A percentile compares a stretch with the other conserved stretches of the same genome.
Evolutionary conservation across 345 rosid genomes (phyloP).

Genomic region (Rhodamnia argentea): DNA sequence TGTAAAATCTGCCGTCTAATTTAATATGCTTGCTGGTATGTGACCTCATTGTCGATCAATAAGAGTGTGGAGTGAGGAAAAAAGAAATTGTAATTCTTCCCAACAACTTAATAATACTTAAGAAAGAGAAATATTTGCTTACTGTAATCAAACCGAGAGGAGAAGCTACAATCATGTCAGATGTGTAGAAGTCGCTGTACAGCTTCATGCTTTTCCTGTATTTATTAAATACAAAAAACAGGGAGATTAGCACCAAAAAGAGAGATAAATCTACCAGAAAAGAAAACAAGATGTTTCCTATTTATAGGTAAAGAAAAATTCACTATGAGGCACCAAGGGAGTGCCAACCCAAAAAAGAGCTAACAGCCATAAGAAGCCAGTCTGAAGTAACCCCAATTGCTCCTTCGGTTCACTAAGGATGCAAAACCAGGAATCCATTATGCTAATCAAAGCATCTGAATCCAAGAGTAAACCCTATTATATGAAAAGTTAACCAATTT

Average conservation of each 20-base stretch:
- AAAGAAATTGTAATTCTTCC: background rate
- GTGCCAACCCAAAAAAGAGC: background rate
- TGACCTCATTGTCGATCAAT: background rate
- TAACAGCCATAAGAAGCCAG: background rate
- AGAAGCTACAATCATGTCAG: constrained; percentile 90
- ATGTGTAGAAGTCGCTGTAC: constrained; percentile 74
- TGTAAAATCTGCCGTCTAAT: background rate
- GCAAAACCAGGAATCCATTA: background rate
- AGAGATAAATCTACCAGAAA: background rate
- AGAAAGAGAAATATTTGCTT: constrained; percentile 8
- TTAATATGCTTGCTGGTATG: background rate
- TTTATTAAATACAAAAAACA: background rate
- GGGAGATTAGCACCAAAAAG: background rate
- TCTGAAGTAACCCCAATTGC: no score
- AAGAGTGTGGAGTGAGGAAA: background rate
- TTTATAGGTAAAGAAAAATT: background rate
- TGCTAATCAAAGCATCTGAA: background rate
- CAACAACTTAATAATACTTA: background rate
- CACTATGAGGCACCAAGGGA: background rate
- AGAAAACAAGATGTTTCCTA: background rate
- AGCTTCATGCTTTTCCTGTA: constrained; percentile 72
- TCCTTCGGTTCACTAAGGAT: background rate
- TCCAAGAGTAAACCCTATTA: background rate
- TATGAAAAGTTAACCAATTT: background rate
- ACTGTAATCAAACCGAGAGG: constrained; percentile 60